phyloP scores from a whole-genome alignment of 805 yeast species.

The Jamesozyma gamospora region DNA sequence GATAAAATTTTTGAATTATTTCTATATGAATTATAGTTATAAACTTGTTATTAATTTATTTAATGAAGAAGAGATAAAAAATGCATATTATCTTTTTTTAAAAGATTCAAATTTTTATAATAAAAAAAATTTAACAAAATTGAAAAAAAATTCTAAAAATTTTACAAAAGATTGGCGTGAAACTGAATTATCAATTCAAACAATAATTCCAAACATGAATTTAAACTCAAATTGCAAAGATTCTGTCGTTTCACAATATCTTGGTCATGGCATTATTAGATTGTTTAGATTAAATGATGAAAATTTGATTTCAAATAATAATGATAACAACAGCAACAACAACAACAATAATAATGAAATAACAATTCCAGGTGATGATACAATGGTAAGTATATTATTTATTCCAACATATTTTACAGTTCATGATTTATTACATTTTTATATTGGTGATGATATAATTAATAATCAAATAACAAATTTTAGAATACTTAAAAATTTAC shows the following conservation, averaged over 20 bases:
- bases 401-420: conserved; percentile 83
- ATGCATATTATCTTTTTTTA: conserved; percentile 8
- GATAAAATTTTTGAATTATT: no score
- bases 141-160: not conserved
- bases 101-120: not conserved
- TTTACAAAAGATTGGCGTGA: conserved; percentile 13
- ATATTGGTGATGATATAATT: conserved; percentile 49
- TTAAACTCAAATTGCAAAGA: conserved; percentile 8
- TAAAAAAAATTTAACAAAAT: not conserved
- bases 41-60: conserved; percentile 10
- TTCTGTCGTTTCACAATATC: conserved; percentile 39
- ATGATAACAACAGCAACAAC: not conserved
- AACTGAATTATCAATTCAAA: not conserved
- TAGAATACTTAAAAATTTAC: conserved; percentile 56
- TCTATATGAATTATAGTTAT: conserved; percentile 8
- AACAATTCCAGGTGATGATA: conserved; percentile 41
- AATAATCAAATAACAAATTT: conserved; percentile 54
- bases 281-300: conserved; percentile 43
- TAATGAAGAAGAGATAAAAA: conserved; percentile 6
- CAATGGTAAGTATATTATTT: conserved; percentile 72
- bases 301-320: not conserved
- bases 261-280: conserved; percentile 68
- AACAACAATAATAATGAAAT: conserved; percentile 8
- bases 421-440: conserved; percentile 68
- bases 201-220: not conserved